Conservation (phyloP, 2,329 filamentous ascomycete genomes). For the Delphinella strobiligena region DNA sequence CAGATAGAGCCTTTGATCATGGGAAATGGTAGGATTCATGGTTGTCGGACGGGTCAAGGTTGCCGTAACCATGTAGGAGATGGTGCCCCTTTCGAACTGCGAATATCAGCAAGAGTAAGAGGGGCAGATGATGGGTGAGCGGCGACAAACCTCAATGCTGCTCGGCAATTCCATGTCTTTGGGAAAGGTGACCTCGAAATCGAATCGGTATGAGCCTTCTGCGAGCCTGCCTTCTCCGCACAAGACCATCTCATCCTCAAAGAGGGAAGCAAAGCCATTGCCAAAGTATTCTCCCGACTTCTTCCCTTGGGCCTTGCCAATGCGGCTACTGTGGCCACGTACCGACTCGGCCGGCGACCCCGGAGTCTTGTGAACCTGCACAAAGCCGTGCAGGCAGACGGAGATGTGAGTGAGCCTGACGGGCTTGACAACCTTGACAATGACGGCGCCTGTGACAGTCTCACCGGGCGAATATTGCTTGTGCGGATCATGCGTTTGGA, state of each 20-base stretch:
- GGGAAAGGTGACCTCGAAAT: slow-evolving; percentile 62
- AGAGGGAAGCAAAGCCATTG: slow-evolving; percentile 68
- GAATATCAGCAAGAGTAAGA: slow-evolving; percentile 11
- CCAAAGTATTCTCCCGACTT: slow-evolving; percentile 49
- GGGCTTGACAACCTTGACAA: slow-evolving; percentile 61
- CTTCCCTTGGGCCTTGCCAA: slow-evolving; percentile 36
- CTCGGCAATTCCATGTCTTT: slow-evolving; percentile 60
- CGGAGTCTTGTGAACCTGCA: slow-evolving; percentile 63
- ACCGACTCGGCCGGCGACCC: slow-evolving; percentile 46
- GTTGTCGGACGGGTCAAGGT: slow-evolving; percentile 82
- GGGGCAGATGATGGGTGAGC: slow-evolving; percentile 22
- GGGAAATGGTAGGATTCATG: slow-evolving; percentile 67
- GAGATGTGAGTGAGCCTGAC: slow-evolving; percentile 69
- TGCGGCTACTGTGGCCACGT: slow-evolving; percentile 34
- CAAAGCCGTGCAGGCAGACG: slow-evolving; percentile 65
- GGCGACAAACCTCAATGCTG: slow-evolving; percentile 89
- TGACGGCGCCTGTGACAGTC: slow-evolving; percentile 58
- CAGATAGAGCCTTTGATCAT: slow-evolving; percentile 69
- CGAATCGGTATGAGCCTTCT: slow-evolving; percentile 66
- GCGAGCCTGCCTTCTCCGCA: slow-evolving; percentile 68
- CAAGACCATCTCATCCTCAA: slow-evolving; percentile 69
- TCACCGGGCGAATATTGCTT: slow-evolving; percentile 66
- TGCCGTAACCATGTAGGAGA: slow-evolving; percentile 82
- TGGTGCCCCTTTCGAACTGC: slow-evolving; percentile 88
- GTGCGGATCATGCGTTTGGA: slow-evolving; percentile 65